Evolutionary conservation across 2,329 filamentous ascomycete species (phyloP).

Genomic region (Dactylellina drechsleri): DNA sequence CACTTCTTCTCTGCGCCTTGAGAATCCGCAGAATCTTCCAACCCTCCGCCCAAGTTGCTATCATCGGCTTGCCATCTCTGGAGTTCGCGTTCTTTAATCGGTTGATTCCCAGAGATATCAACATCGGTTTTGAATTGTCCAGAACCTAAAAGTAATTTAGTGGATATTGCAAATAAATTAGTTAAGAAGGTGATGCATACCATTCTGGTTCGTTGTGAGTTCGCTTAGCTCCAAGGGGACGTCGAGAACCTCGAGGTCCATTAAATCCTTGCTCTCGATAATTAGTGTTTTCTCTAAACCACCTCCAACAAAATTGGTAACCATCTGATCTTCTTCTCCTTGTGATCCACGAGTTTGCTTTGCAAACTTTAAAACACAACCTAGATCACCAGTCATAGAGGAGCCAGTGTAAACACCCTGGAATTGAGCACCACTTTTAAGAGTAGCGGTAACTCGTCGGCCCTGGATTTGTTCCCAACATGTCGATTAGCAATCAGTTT

Average conservation of each 20-base stretch:
- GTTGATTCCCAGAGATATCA: conserved; percentile 58
- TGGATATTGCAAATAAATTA: background rate
- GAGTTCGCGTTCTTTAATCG: conserved; percentile 57
- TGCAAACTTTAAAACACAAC: conserved; percentile 57
- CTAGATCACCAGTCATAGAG: conserved; percentile 57
- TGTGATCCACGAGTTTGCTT: conserved; percentile 56
- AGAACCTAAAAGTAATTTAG: conserved; percentile 20
- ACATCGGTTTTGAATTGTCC: conserved; percentile 58
- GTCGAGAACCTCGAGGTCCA: conserved; percentile 56
- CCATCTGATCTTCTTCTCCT: conserved; percentile 56
- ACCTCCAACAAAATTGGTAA: conserved; percentile 57
- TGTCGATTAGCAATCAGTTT: background rate
- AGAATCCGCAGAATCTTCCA: conserved; percentile 55
- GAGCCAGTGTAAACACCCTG: conserved; percentile 57
- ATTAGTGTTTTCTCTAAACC: conserved; percentile 57
- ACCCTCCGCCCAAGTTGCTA: conserved; percentile 32
- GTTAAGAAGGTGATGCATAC: background rate
- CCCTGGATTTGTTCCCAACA: conserved; percentile 32
- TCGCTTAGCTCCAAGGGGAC: conserved; percentile 56
- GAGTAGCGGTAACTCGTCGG: conserved; percentile 55
- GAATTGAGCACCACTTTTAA: conserved; percentile 58
- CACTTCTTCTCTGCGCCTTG: conserved; percentile 66
- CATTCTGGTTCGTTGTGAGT: conserved; percentile 46
- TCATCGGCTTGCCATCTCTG: conserved; percentile 59
- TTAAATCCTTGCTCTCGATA: conserved; percentile 58